These are phyloP conservation scores for Pseudonitzschia multiseries DNA, from an alignment of 108 stramenopile genomes.

Conservation along the genomic window DNA sequence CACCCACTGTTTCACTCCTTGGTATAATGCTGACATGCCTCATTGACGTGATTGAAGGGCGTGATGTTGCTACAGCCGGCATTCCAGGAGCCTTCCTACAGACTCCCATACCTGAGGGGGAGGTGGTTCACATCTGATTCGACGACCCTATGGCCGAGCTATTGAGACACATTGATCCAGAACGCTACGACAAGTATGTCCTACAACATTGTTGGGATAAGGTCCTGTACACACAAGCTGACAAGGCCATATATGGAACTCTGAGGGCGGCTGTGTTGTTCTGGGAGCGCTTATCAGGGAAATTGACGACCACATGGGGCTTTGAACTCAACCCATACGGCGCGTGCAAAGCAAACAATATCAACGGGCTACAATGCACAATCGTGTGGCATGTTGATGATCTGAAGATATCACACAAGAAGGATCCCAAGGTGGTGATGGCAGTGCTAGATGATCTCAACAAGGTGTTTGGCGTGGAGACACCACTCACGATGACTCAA, in stretches of 20 bases:
- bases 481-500: constrained; percentile 12
- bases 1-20: neutral
- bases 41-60: constrained; percentile 38
- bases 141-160: neutral
- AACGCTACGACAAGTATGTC: constrained; percentile 2
- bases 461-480: constrained; percentile 24
- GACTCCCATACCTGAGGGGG: neutral
- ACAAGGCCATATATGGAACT: constrained; percentile 45
- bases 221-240: constrained; percentile 39
- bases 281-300: constrained; percentile 24
- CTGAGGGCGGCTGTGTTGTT: constrained; percentile 35
- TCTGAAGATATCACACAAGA: constrained; percentile 35
- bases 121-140: too few relatives aligned
- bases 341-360: constrained; percentile 47
- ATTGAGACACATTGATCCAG: constrained; percentile 10
- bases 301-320: constrained; percentile 28
- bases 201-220: constrained; percentile 17
- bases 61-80: constrained; percentile 35
- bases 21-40: neutral
- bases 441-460: neutral
- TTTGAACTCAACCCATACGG: constrained; percentile 57
- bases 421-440: constrained; percentile 18
- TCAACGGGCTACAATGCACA: constrained; percentile 13
- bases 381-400: constrained; percentile 39
- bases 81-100: constrained; percentile 48